Conservation (phyloP, 1,139 yeast genomes). For the Sugiyamaella xylanicola region DNA sequence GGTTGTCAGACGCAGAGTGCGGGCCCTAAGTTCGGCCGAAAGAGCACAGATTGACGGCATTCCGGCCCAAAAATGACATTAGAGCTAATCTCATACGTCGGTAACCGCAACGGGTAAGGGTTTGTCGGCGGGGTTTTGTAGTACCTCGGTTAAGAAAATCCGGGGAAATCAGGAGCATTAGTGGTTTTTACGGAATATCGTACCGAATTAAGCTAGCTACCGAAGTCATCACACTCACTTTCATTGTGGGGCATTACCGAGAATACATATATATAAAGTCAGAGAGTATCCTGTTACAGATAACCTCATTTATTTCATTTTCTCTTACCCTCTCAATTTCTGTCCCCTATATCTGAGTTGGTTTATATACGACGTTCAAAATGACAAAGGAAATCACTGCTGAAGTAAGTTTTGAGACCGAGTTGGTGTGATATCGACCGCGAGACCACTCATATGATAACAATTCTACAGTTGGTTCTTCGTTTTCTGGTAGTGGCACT, state of each 20-base stretch:
- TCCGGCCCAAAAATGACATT: conserved; percentile 13
- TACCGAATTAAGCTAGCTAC: background rate
- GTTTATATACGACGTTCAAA: background rate
- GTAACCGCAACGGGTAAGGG: background rate
- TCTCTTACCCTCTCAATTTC: background rate
- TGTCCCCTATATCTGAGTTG: background rate
- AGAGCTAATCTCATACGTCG: conserved; percentile 4
- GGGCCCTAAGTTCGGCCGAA: background rate
- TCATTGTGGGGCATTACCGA: background rate
- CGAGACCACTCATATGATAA: background rate
- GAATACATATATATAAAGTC: background rate
- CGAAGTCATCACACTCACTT: background rate
- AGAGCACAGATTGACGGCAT: too few relatives aligned
- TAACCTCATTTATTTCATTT: background rate
- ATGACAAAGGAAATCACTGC: conserved; percentile 16
- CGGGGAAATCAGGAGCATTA: conserved; percentile 5
- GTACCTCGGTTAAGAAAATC: conserved; percentile 15
- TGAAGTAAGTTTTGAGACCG: conserved; percentile 17
- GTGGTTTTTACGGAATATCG: background rate
- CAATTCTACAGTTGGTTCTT: background rate
- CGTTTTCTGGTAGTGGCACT: background rate
- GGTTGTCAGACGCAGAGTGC: background rate
- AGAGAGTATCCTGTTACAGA: too few relatives aligned
- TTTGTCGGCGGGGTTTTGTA: background rate
- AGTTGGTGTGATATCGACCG: too few relatives aligned